Base-by-base conservation (phyloP, 768 basidiomycete species). In the Mycena capillaripes region DNA sequence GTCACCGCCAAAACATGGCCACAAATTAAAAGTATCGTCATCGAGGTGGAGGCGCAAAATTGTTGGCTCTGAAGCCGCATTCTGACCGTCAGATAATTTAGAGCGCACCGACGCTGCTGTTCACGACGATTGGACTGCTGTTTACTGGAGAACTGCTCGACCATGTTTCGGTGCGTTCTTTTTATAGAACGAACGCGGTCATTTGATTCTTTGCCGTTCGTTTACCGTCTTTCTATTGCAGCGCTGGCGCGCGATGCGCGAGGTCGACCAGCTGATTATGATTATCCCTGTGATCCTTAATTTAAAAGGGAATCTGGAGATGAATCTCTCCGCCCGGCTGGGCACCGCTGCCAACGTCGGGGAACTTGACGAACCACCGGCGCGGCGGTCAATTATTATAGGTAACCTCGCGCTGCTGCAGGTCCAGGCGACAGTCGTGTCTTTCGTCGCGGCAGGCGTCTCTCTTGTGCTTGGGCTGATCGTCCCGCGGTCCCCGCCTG, bases 251-350 rank as follows among this genome's bases (percentile, higher is more conserved):
- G 96, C 97, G 36, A 97, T 99, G 90, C 86, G 87, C 57, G 89
- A 93, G 48, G 91, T 98, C 57, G 93, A 98, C 85, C 97, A 99
- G 80, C 91, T 99, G 66, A 96, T 99, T 76, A 96, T 99, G 87
- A 95, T 99, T 63, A 92, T 98, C 4, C 97, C 97, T 14, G 96
- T 97, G 71, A 86, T 99, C 23, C 89, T 96, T 74, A 99, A 99
- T 76, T 89, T 99, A 67, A 98, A 98, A 78, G 98, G 97, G n/a
- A 96, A 99, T 78, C 89, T 99, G 42, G 98, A 99, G 82, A 99
- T 99, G 97, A 98, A 98, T 75, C 91, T 99, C 9, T 97, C 97
- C 4, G 96, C 98, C 0, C 90, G 97, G 17, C 87, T 99, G n/a
- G 93, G 95, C 1, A 99, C 98, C 0, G 93, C 97, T 1, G 94